A percentile compares a stretch with the other conserved stretches of the same genome.
These are phyloP conservation scores for Erythrophleum fordii DNA, from an alignment of 306 rosid species.

Conservation along the genomic window DNA sequence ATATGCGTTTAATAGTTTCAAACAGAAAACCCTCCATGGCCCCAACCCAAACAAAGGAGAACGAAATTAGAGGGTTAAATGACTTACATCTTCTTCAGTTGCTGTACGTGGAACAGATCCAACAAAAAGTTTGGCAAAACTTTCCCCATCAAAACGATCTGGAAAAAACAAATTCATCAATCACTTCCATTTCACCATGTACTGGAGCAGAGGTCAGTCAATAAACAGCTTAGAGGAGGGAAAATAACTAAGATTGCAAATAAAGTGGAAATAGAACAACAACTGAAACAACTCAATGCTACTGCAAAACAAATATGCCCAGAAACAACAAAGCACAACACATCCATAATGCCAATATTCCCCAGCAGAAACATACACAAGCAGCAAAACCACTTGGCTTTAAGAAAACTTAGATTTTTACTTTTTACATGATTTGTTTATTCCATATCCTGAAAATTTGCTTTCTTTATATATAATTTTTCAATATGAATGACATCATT, in stretches of 20 bases:
- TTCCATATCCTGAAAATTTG: neutral
- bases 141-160: slow-evolving; percentile 69
- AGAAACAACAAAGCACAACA: neutral
- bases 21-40: neutral
- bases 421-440: neutral
- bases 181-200: slow-evolving; percentile 14
- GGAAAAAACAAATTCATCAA: neutral
- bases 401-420: neutral
- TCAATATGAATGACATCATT: neutral
- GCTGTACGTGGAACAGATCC: slow-evolving; percentile 95
- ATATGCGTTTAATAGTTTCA: neutral
- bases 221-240: neutral
- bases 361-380: neutral
- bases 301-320: neutral
- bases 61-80: neutral
- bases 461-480: neutral
- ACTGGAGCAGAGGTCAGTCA: neutral
- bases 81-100: slow-evolving; percentile 82
- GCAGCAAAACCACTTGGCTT: neutral
- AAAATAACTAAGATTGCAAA: neutral
- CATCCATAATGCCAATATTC: neutral
- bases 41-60: neutral
- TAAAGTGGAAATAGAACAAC: neutral
- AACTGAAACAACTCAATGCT: slow-evolving; percentile 22
- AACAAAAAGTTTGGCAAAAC: slow-evolving; percentile 86